Percentiles rank a stretch among this genome's conserved stretches.
Evolutionary conservation across 345 rosid species (phyloP).

Genomic region (Citrus trifoliata): DNA sequence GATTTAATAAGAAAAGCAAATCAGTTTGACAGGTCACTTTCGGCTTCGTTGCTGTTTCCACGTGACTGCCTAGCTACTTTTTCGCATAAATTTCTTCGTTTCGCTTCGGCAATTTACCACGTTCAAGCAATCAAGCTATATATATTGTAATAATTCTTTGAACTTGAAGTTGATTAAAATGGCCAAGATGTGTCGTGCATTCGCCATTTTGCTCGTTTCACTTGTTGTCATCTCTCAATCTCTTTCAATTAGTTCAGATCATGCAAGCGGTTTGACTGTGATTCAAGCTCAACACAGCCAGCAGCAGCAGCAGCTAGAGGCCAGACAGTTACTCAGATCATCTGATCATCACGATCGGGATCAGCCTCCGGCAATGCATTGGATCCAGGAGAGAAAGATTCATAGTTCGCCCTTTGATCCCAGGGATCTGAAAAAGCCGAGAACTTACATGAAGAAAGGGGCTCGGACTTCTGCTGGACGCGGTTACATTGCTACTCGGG

Average conservation of each 20-base stretch:
- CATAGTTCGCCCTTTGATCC: no score
- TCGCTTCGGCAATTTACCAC: not conserved
- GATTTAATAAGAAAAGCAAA: not conserved
- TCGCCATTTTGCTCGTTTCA: constrained; percentile 3
- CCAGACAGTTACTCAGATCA: not conserved
- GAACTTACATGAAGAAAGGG: constrained; percentile 1
- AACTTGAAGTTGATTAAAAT: not conserved
- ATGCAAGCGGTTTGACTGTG: not conserved
- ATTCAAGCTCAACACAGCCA: not conserved
- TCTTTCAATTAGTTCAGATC: constrained; percentile 1
- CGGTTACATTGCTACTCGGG: not conserved
- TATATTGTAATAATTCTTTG: not conserved
- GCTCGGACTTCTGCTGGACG: not conserved
- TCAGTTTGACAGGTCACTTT: not conserved
- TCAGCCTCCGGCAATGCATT: not conserved
- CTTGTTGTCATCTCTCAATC: constrained; percentile 6
- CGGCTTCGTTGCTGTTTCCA: not conserved
- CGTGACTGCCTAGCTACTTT: no score
- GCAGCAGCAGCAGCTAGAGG: not conserved
- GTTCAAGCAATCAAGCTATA: not conserved
- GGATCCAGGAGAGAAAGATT: no score
- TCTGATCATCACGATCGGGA: not conserved
- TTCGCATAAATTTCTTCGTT: not conserved
- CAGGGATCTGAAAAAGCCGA: constrained; percentile 1
- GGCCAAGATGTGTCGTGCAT: not conserved